Conservation (phyloP, 1,284 basidiomycete genomes). For the Afroboletus lepidellus region DNA sequence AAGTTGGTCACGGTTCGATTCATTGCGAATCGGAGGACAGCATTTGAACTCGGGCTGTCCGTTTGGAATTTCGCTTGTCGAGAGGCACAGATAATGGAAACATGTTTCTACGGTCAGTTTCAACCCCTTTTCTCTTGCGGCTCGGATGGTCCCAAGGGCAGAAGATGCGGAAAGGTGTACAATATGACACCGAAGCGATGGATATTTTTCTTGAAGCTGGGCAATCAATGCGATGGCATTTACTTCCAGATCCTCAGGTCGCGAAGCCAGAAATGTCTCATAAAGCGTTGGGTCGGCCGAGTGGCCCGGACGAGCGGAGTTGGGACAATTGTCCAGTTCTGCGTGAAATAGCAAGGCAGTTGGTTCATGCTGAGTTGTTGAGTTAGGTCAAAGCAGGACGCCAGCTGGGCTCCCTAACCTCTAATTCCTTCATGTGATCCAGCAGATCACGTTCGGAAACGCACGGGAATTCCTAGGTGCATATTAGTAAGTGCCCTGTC, state of each 20-base stretch:
- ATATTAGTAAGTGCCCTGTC: conserved; percentile 4
- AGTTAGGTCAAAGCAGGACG: conserved; percentile 9
- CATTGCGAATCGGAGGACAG: conserved; percentile 87
- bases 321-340: conserved; percentile 57
- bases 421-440: conserved; percentile 69
- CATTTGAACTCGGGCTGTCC: conserved; percentile 87
- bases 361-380: conserved; percentile 49
- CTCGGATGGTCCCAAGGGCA: conserved; percentile 73
- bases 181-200: conserved; percentile 81
- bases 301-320: conserved; percentile 11
- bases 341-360: conserved; percentile 88
- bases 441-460: conserved; percentile 72
- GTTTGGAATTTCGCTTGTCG: conserved; percentile 62
- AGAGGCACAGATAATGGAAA: conserved; percentile 87
- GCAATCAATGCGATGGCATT: conserved; percentile 78
- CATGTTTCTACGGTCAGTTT: conserved; percentile 90
- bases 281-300: conserved; percentile 57
- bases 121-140: conserved; percentile 61
- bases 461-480: conserved; percentile 81
- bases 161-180: conserved; percentile 87
- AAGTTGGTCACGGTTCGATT: conserved; percentile 66
- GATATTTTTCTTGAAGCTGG: conserved; percentile 57
- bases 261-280: conserved; percentile 79
- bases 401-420: conserved; percentile 45
- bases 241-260: conserved; percentile 75